Evolutionary conservation across 2,329 filamentous ascomycete genomes (phyloP).

Genomic region (Colletotrichum phormii): DNA sequence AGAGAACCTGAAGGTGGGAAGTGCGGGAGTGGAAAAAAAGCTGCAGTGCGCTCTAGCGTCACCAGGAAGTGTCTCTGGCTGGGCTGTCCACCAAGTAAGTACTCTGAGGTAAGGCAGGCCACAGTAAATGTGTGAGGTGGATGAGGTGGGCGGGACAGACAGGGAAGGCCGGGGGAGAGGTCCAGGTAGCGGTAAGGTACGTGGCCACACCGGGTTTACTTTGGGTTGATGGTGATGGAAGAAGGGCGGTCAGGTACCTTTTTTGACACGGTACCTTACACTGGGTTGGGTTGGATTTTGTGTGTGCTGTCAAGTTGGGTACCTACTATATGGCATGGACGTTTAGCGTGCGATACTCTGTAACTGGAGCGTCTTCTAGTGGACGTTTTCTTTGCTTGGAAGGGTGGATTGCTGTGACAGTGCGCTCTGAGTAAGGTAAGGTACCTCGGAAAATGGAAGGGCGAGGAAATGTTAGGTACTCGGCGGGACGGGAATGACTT

Average conservation of each 20-base stretch:
- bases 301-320: background rate
- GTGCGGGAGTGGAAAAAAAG: constrained; percentile 33
- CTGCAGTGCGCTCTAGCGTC: constrained; percentile 25
- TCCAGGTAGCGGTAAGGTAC: background rate
- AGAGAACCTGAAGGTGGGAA: constrained; percentile 35
- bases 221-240: background rate
- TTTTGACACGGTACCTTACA: background rate
- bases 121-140: background rate
- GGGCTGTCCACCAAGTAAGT: background rate
- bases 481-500: background rate
- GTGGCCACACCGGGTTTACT: background rate
- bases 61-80: background rate
- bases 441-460: background rate
- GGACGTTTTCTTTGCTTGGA: background rate
- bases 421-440: background rate
- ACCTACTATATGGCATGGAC: background rate
- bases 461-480: too few species aligned
- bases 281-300: background rate
- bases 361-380: background rate
- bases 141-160: background rate
- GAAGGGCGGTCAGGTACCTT: background rate
- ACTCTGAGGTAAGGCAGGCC: background rate
- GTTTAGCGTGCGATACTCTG: background rate
- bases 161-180: background rate
- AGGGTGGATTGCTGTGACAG: background rate